Conservation (phyloP, 1,139 yeast genomes). For the Kazachstania sp. region DNA sequence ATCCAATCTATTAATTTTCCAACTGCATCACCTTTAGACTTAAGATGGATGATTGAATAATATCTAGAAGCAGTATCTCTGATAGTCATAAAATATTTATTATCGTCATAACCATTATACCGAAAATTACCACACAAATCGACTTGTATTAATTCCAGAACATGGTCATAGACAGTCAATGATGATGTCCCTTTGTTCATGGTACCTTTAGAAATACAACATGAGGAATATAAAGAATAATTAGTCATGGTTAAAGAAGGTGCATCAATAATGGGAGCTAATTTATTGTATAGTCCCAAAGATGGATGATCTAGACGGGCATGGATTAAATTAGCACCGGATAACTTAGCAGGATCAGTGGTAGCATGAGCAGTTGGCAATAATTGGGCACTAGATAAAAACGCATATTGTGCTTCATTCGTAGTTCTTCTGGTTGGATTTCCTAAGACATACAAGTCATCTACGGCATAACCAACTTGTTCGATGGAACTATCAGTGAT, state of each 20-base stretch:
- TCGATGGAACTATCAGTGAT: no score
- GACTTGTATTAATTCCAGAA: constrained; percentile 5
- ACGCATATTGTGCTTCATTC: no score
- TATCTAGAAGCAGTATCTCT: constrained; percentile 6
- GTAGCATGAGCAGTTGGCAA: no score
- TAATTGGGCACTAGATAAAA: no score
- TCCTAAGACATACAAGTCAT: no score
- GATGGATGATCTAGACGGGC: constrained; percentile 3
- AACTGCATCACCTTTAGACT: constrained; percentile 3
- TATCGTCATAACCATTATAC: constrained; percentile 1
- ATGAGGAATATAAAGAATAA: not conserved
- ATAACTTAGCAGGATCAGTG: not conserved
- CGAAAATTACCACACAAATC: constrained; percentile 7
- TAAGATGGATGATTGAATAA: constrained; percentile 4
- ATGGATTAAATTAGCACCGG: not conserved
- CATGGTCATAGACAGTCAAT: not conserved
- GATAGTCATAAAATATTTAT: constrained; percentile 7
- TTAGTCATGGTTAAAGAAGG: not conserved
- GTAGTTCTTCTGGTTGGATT: no score
- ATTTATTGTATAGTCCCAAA: not conserved
- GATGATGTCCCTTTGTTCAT: not conserved
- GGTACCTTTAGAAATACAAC: not conserved
- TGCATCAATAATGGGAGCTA: not conserved
- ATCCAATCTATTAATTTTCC: constrained; percentile 1
- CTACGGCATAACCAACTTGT: no score